Conservation (phyloP, 345 rosid species). For the Noccaea caerulescens region DNA sequence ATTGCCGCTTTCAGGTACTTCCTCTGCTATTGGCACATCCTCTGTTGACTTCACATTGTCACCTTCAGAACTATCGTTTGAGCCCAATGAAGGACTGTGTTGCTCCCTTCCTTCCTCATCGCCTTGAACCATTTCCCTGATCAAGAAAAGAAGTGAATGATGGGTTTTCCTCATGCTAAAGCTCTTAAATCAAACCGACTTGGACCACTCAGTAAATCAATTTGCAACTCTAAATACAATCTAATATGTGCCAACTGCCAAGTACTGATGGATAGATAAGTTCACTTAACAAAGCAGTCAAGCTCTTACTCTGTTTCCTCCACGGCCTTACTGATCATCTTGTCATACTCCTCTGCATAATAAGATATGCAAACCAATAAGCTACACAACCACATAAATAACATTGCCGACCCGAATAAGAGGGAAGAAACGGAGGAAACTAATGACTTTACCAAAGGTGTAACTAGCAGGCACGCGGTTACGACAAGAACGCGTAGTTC, state of each 20-base stretch:
- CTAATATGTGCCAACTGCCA: background rate
- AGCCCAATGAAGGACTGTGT: conserved; percentile 20
- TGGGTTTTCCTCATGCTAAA: conserved; percentile 10
- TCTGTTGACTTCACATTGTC: conserved; percentile 41
- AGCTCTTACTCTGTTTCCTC: conserved; percentile 60
- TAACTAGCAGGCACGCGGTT: conserved; percentile 60
- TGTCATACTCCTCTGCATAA: conserved; percentile 75
- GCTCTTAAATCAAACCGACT: background rate
- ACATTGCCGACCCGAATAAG: conserved; percentile 11
- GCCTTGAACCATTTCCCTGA: conserved; percentile 46
- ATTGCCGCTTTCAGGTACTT: conserved; percentile 27
- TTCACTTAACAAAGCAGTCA: conserved; percentile 23
- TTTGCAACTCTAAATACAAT: background rate
- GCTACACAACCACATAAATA: background rate
- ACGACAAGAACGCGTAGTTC: conserved; percentile 68
- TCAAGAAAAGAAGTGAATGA: conserved; percentile 12
- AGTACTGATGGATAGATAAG: conserved; percentile 16
- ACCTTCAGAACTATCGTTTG: conserved; percentile 43
- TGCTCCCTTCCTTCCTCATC: conserved; percentile 45
- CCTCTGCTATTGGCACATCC: conserved; percentile 15
- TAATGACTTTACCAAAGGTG: conserved; percentile 66
- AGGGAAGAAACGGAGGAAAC: conserved; percentile 12
- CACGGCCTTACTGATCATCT: conserved; percentile 72
- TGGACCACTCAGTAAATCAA: background rate
- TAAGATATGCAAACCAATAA: conserved; percentile 30